Conservation (phyloP, 768 basidiomycete genomes). For the Tricholoma bakamatsutake region DNA sequence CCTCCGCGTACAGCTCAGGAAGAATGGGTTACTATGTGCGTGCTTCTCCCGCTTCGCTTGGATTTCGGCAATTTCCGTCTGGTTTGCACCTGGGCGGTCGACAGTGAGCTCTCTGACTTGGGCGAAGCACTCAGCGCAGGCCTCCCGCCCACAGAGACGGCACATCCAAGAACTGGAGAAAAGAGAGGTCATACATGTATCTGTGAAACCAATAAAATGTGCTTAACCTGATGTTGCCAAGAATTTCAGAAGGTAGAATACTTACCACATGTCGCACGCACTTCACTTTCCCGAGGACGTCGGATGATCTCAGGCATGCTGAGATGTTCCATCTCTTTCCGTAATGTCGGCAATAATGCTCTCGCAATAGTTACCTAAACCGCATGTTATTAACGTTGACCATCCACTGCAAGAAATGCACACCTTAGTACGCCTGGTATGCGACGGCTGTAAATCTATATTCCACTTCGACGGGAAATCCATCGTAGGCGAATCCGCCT, state of each 20-base stretch:
- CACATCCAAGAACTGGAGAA: slow-evolving; percentile 92
- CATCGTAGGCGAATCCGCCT: slow-evolving; percentile 53
- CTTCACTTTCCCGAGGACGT: slow-evolving; percentile 73
- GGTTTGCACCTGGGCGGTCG: slow-evolving; percentile 41
- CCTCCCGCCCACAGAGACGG: slow-evolving; percentile 83
- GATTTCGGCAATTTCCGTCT: slow-evolving; percentile 42
- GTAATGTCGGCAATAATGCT: slow-evolving; percentile 62
- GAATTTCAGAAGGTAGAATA: slow-evolving; percentile 11
- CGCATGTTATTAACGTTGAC: slow-evolving; percentile 1
- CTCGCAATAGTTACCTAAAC: slow-evolving; percentile 59
- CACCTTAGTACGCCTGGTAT: slow-evolving; percentile 61
- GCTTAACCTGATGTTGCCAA: slow-evolving; percentile 3
- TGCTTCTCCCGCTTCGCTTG: slow-evolving; percentile 54
- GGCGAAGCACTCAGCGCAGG: slow-evolving; percentile 78
- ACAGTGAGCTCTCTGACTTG: slow-evolving; percentile 61
- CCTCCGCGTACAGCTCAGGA: slow-evolving; percentile 64
- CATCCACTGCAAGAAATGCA: background rate
- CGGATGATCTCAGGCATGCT: slow-evolving; percentile 53
- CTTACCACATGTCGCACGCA: slow-evolving; percentile 81
- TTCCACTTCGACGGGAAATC: slow-evolving; percentile 69
- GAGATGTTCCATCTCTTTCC: slow-evolving; percentile 60
- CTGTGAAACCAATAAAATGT: slow-evolving; percentile 31
- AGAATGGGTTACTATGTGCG: slow-evolving; percentile 63
- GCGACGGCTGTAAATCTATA: slow-evolving; percentile 39
- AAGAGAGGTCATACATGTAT: slow-evolving; percentile 91